Conservation (phyloP, 108 stramenopile genomes). For the Conticribra weissflogii region DNA sequence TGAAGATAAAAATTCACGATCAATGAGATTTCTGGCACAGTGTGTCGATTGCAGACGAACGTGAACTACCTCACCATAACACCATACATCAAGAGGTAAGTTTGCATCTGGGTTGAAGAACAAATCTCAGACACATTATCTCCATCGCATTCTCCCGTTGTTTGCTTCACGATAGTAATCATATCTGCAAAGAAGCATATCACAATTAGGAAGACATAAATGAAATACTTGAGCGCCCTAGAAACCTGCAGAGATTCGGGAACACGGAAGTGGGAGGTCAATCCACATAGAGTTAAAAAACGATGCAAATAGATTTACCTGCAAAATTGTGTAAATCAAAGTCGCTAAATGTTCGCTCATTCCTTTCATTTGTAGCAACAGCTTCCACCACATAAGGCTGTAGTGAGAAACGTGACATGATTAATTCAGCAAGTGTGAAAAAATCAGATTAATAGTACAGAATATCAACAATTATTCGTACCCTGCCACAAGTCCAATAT, state of each 20-base stretch:
- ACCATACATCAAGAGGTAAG: slow-evolving; percentile 30
- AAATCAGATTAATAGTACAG: slow-evolving; percentile 7
- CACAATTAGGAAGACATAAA: slow-evolving; percentile 9
- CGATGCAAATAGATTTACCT: slow-evolving; percentile 1
- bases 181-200: slow-evolving; percentile 28
- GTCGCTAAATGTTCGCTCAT: slow-evolving; percentile 29
- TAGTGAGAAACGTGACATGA: slow-evolving; percentile 6
- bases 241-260: slow-evolving; percentile 2
- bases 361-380: slow-evolving; percentile 23
- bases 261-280: background rate
- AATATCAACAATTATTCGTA: slow-evolving; percentile 3
- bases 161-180: slow-evolving; percentile 15
- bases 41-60: background rate
- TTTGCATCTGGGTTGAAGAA: slow-evolving; percentile 16
- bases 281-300: background rate
- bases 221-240: slow-evolving; percentile 16
- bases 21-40: background rate
- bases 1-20: background rate
- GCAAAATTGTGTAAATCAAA: slow-evolving; percentile 25
- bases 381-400: slow-evolving; percentile 29
- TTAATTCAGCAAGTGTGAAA: slow-evolving; percentile 11
- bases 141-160: slow-evolving; percentile 4
- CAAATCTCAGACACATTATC: slow-evolving; percentile 13
- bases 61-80: slow-evolving; percentile 9
- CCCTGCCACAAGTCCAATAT: background rate